A percentile compares a stretch with the other conserved stretches of the same genome.
Evolutionary conservation across 768 basidiomycete species (phyloP).

Genomic region (Tylopilus cervinicoccineus): DNA sequence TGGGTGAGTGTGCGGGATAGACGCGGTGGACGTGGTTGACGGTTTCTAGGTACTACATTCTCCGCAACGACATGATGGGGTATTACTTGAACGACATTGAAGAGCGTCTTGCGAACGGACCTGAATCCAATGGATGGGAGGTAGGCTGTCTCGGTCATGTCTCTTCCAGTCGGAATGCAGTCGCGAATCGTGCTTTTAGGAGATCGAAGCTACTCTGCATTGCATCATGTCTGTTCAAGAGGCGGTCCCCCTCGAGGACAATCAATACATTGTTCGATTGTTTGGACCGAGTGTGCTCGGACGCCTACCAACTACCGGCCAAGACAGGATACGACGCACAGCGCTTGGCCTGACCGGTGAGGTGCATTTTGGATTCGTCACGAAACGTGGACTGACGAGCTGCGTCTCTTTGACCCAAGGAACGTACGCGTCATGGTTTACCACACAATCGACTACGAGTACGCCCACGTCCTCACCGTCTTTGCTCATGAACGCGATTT

Average conservation of each 20-base stretch:
- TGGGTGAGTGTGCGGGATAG: slow-evolving; percentile 49
- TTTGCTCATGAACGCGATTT: slow-evolving; percentile 60
- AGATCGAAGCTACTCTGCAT: slow-evolving; percentile 82
- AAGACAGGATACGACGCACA: slow-evolving; percentile 67
- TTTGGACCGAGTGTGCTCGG: slow-evolving; percentile 74
- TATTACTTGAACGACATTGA: slow-evolving; percentile 62
- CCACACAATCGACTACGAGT: slow-evolving; percentile 39
- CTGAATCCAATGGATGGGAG: slow-evolving; percentile 65
- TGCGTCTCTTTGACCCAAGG: slow-evolving; percentile 36
- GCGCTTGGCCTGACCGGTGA: slow-evolving; percentile 71
- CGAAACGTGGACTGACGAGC: not conserved
- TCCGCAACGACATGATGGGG: slow-evolving; percentile 78
- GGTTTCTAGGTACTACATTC: slow-evolving; percentile 69
- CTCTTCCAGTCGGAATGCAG: not conserved
- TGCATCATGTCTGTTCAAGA: slow-evolving; percentile 87
- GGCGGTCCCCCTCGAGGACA: slow-evolving; percentile 63
- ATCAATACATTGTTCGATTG: slow-evolving; percentile 52
- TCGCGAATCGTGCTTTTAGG: slow-evolving; percentile 40
- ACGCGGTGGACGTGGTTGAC: slow-evolving; percentile 5
- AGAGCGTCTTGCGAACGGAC: slow-evolving; percentile 45
- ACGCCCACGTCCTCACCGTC: slow-evolving; percentile 32
- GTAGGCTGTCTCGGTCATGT: slow-evolving; percentile 34
- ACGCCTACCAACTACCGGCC: slow-evolving; percentile 59
- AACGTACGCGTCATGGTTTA: slow-evolving; percentile 78
- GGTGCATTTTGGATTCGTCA: slow-evolving; percentile 13